Evolutionary conservation across 768 basidiomycete genomes (phyloP), one percentile per base, ranked within the genome.

Genomic region (Leccinum longicurvipes): DNA sequence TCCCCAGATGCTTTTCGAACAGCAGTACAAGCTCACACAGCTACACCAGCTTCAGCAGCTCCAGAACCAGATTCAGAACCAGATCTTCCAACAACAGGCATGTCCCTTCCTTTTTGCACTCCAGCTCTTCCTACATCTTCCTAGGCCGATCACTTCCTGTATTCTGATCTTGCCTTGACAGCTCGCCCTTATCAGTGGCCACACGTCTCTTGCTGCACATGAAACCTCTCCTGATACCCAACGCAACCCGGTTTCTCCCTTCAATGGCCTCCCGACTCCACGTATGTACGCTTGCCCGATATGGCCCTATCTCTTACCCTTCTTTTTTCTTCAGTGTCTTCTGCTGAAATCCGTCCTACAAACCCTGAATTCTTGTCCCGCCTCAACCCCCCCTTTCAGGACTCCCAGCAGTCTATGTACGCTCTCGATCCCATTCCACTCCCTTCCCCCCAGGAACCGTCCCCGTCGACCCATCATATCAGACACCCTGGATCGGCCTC

Each of bases 81-180:
- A 91, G 76, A 89, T 92, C 57, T 89, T 93, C 56, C 91, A 93
- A 65, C 91, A 93, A 67, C 92, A 93, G 85, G 92, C 87, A 54
- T 58, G 82, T 67, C 50, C 48, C 47, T 53, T 50, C 53, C 39
- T 25, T 28, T 36, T 9, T 29, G 44, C 45, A 32, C 41, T 57
- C 41, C 11, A 36, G 34, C n/a, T 8, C 34, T 7, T 28, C 17
- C 15, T 31, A 4, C 27, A 28, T 4, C n/a, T 47, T 41, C 47
- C 45, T 17, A 2, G 28, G 53, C 12, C 51, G 52, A 58, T 59
- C 49, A 53, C 45, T 27, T 47, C n/a, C 32, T 42, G 32, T 56
- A 56, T 56, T 47, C 50, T 62, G 51, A 60, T 57, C 31, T 56
- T 45, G 9, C 51, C 27, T 57, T 55, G 56, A 51, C 62, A 87